These are phyloP conservation scores for Rhizophora apiculata DNA, from an alignment of 345 rosid species.

Conservation along the genomic window DNA sequence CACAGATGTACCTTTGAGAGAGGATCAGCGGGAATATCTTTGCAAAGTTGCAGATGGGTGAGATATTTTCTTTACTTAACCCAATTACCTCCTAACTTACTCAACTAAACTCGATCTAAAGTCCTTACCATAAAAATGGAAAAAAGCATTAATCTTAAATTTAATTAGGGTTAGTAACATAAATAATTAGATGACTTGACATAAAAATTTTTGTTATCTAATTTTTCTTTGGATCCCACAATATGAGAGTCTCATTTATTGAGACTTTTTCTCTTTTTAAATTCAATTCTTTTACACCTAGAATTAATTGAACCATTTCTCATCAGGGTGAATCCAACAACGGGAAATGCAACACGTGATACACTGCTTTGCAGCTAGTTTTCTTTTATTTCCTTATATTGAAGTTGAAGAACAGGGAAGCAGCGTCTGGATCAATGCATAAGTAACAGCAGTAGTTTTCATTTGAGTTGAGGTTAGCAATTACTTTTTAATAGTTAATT, in stretches of 20 bases:
- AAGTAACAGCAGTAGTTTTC: constrained; percentile 18
- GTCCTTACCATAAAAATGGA: no score
- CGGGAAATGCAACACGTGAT: constrained; percentile 80
- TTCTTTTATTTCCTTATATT: neutral
- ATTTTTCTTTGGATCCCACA: no score
- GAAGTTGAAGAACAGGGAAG: constrained; percentile 6
- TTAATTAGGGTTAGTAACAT: no score
- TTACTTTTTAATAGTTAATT: neutral
- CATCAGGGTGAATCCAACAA: constrained; percentile 62
- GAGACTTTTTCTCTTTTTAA: no score
- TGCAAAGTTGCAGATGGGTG: constrained; percentile 93
- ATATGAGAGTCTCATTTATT: no score
- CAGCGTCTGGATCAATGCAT: neutral
- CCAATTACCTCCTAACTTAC: no score
- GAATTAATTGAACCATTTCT: neutral
- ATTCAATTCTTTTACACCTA: no score
- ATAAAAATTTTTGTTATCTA: no score
- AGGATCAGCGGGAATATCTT: constrained; percentile 80
- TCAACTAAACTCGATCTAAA: no score
- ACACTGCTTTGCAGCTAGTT: constrained; percentile 73
- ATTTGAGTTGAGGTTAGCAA: constrained; percentile 18
- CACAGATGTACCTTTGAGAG: constrained; percentile 91
- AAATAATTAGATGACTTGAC: no score
- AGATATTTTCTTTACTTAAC: constrained; percentile 6
- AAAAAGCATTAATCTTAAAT: no score